These are phyloP conservation scores for Pulicaria dysenterica DNA, from an alignment of 129 eudicot genomes.

Conservation along the genomic window DNA sequence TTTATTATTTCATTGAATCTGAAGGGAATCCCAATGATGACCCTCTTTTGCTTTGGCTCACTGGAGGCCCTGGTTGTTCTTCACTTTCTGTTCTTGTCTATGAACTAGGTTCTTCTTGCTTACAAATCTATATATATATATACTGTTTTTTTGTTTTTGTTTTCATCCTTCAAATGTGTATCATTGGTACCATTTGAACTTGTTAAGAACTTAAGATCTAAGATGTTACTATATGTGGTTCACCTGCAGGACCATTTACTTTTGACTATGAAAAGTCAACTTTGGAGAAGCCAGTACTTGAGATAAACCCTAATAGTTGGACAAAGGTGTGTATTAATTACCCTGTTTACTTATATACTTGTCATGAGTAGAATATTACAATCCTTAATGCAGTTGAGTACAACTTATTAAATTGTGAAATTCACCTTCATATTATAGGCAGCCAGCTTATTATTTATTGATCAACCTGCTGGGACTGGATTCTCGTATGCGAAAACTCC, in stretches of 20 bases:
- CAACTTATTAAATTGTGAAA: not conserved
- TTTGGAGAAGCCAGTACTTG: conserved; percentile 14
- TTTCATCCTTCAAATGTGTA: too few relatives aligned
- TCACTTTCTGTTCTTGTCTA: not conserved
- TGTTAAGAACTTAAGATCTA: not conserved
- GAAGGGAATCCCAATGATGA: conserved; percentile 28
- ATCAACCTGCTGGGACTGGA: conserved; percentile 39
- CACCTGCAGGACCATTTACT: conserved; percentile 20
- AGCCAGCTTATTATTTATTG: conserved; percentile 35
- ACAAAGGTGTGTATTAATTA: conserved; percentile 6
- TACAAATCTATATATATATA: not conserved
- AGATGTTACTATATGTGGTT: too few relatives aligned
- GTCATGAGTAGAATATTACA: too few relatives aligned
- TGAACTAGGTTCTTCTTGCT: not conserved
- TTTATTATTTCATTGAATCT: conserved; percentile 35
- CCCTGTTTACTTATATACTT: not conserved
- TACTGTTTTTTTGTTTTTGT: not conserved
- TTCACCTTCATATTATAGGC: conserved; percentile 15
- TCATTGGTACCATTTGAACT: too few relatives aligned
- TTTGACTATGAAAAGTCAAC: conserved; percentile 22
- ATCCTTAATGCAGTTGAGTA: too few relatives aligned
- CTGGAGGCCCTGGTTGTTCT: conserved; percentile 29
- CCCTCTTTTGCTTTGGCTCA: conserved; percentile 13
- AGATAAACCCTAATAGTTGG: conserved; percentile 29
- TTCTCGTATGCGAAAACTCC: conserved; percentile 35